Percentiles rank a stretch among this genome's conserved stretches.
Evolutionary conservation across 75 land plant genomes (phyloP).

Genomic region (Larix kaempferi): DNA sequence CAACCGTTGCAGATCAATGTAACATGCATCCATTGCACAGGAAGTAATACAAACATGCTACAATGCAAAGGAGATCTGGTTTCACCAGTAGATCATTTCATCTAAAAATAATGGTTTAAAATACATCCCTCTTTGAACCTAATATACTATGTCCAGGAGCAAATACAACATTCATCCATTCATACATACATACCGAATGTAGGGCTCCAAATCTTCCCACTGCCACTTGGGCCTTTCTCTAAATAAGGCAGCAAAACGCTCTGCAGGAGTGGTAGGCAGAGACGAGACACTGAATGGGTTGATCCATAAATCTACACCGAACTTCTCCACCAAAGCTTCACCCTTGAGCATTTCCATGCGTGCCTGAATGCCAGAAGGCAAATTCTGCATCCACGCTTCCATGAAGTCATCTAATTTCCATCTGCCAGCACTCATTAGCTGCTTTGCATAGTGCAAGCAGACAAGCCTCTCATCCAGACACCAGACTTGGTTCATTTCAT

Average conservation of each 20-base stretch:
- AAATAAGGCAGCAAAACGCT: constrained; percentile 78
- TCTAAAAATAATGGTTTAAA: too few relatives aligned
- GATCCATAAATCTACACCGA: constrained; percentile 82
- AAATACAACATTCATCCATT: too few relatives aligned
- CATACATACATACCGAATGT: constrained; percentile 49
- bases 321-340: constrained; percentile 73
- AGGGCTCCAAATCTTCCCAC: constrained; percentile 91
- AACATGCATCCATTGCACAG: too few relatives aligned
- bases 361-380: constrained; percentile 65
- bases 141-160: too few relatives aligned
- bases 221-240: constrained; percentile 81
- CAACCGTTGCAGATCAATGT: too few relatives aligned
- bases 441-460: constrained; percentile 76
- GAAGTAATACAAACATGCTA: background rate
- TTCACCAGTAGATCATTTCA: too few relatives aligned
- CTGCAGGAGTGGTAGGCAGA: constrained; percentile 74
- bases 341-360: constrained; percentile 79
- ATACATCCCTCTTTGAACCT: too few relatives aligned
- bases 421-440: constrained; percentile 47
- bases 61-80: too few relatives aligned
- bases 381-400: constrained; percentile 58
- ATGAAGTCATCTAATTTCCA: constrained; percentile 77
- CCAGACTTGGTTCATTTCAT: constrained; percentile 32
- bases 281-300: constrained; percentile 57
- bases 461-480: constrained; percentile 66